A percentile compares a stretch with the other conserved stretches of the same genome.
Evolutionary conservation across 2,329 filamentous ascomycete genomes (phyloP).

Genomic region (Aaosphaeria arxii): DNA sequence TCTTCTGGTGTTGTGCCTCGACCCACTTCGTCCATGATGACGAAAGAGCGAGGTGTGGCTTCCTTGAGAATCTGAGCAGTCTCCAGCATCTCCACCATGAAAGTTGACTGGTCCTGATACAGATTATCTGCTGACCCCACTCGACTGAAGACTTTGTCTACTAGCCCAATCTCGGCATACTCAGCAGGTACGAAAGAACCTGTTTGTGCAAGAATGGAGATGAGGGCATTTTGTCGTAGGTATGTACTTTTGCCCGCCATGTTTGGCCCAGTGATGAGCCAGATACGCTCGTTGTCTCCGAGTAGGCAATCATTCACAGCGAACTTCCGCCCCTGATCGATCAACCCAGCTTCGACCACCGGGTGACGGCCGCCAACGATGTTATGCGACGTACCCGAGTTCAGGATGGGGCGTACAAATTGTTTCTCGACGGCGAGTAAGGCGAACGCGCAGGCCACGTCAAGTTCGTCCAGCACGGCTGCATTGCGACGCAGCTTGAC

Average conservation of each 20-base stretch:
- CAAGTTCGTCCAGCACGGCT: slow-evolving; percentile 86
- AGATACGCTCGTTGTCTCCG: slow-evolving; percentile 69
- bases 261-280: slow-evolving; percentile 78
- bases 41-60: slow-evolving; percentile 81
- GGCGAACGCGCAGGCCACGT: slow-evolving; percentile 85
- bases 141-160: slow-evolving; percentile 94
- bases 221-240: slow-evolving; percentile 89
- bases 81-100: slow-evolving; percentile 99
- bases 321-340: slow-evolving; percentile 76
- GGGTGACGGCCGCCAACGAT: slow-evolving; percentile 87
- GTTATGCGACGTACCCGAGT: slow-evolving; percentile 61
- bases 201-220: slow-evolving; percentile 88
- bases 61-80: slow-evolving; percentile 85
- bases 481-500: slow-evolving; percentile 87
- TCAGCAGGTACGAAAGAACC: slow-evolving; percentile 90
- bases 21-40: slow-evolving; percentile 97
- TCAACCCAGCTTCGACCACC: slow-evolving; percentile 81
- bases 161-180: slow-evolving; percentile 80
- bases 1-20: slow-evolving; percentile 92
- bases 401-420: slow-evolving; percentile 71
- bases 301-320: slow-evolving; percentile 83
- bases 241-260: slow-evolving; percentile 99
- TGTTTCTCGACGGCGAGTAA: slow-evolving; percentile 70
- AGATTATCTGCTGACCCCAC: slow-evolving; percentile 87
- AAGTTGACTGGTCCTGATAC: slow-evolving; percentile 93